Percentiles rank a stretch among this genome's conserved stretches.
Conservation (phyloP, 1,139 yeast genomes). For the Suhomyces chickasaworum region DNA sequence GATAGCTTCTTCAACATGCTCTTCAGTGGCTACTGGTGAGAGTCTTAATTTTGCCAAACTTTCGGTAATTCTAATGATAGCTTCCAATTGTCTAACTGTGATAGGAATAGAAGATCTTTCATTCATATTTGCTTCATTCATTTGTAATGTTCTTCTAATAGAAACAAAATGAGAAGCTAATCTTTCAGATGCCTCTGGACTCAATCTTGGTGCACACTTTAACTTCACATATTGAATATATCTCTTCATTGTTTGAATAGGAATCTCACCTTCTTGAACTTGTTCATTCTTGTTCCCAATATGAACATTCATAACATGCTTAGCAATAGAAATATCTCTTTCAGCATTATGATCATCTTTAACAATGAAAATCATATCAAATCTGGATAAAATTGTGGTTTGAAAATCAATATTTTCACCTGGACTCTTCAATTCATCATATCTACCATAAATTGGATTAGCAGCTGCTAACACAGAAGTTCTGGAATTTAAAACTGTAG, state of each 20-base stretch:
- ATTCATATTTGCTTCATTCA: constrained; percentile 77
- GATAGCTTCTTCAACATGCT: constrained; percentile 94
- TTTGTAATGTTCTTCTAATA: constrained; percentile 80
- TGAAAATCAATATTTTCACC: constrained; percentile 98
- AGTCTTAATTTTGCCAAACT: constrained; percentile 85
- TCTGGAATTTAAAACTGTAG: constrained; percentile 92
- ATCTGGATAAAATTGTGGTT: constrained; percentile 93
- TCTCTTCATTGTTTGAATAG: constrained; percentile 87
- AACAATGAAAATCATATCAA: constrained; percentile 97
- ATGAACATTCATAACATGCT: constrained; percentile 93
- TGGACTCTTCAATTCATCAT: constrained; percentile 93
- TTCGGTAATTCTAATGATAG: constrained; percentile 94
- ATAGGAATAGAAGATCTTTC: constrained; percentile 96
- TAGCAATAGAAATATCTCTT: constrained; percentile 87
- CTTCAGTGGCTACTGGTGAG: constrained; percentile 80
- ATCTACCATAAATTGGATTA: constrained; percentile 94
- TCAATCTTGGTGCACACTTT: constrained; percentile 89
- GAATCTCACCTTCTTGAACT: constrained; percentile 80
- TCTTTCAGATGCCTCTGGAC: constrained; percentile 87
- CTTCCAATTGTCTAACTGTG: constrained; percentile 96
- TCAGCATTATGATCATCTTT: constrained; percentile 91
- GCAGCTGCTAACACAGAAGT: constrained; percentile 98
- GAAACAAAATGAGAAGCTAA: constrained; percentile 93
- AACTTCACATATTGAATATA: constrained; percentile 88
- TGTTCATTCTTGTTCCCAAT: constrained; percentile 61